Percentiles rank a stretch among this genome's conserved stretches.
Conservation (phyloP, 768 basidiomycete genomes). For the Mycena floridula region DNA sequence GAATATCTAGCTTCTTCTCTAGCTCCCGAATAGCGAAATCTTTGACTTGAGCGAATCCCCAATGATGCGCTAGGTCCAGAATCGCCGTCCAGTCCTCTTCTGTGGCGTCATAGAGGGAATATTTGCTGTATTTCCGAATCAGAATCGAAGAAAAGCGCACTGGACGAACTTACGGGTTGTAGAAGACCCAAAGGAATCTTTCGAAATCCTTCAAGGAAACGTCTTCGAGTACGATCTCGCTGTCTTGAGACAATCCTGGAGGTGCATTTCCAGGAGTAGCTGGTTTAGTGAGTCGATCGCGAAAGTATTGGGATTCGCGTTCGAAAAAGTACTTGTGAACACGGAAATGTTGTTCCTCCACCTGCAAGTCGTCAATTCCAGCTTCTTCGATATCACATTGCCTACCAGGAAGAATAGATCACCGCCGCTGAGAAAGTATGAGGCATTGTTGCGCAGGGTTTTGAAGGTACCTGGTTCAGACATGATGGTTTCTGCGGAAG, state of each 20-base stretch:
- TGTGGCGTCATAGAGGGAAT: constrained; percentile 47
- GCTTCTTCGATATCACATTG: constrained; percentile 21
- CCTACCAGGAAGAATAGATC: constrained; percentile 47
- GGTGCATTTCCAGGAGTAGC: constrained; percentile 22
- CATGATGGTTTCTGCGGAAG: neutral
- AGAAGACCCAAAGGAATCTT: constrained; percentile 51
- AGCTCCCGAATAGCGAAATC: constrained; percentile 55
- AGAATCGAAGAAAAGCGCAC: neutral
- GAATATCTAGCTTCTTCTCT: constrained; percentile 31
- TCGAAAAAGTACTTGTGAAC: constrained; percentile 53
- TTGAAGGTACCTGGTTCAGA: constrained; percentile 11
- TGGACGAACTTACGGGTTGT: constrained; percentile 35
- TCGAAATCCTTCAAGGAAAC: constrained; percentile 34
- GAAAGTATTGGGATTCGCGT: constrained; percentile 42
- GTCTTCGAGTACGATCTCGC: constrained; percentile 38
- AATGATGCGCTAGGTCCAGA: constrained; percentile 49
- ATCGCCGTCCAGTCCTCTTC: constrained; percentile 53
- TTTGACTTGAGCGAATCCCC: constrained; percentile 52
- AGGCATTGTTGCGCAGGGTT: constrained; percentile 22
- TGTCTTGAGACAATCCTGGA: constrained; percentile 31
- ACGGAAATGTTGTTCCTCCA: constrained; percentile 29
- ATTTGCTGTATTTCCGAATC: constrained; percentile 45
- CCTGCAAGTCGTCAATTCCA: constrained; percentile 23
- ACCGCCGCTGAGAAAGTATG: constrained; percentile 46
- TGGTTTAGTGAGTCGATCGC: constrained; percentile 25